Conservation (phyloP, 2,329 filamentous ascomycete species). For the Fusarium sp. region DNA sequence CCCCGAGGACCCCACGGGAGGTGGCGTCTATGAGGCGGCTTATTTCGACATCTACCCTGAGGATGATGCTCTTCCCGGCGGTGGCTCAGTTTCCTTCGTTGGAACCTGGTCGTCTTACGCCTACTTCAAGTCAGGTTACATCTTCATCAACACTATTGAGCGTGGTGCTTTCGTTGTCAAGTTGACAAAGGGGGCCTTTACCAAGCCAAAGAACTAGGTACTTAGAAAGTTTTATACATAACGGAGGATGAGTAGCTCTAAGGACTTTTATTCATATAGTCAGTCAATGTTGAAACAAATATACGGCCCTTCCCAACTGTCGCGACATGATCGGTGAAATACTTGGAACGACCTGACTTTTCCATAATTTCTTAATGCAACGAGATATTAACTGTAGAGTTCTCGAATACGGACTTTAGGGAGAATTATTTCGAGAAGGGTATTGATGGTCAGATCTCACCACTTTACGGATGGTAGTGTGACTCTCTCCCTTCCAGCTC, state of each 20-base stretch:
- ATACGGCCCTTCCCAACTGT: no score
- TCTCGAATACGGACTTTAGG: no score
- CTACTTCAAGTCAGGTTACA: slow-evolving; percentile 64
- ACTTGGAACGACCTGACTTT: no score
- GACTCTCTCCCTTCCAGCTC: no score
- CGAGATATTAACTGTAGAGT: no score
- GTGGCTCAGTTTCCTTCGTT: slow-evolving; percentile 58
- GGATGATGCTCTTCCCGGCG: slow-evolving; percentile 59
- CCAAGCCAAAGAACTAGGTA: slow-evolving; percentile 22
- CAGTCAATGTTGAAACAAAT: not conserved
- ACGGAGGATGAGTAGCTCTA: no score
- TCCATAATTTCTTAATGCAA: no score
- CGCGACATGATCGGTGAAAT: no score
- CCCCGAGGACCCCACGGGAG: slow-evolving; percentile 61
- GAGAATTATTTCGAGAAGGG: no score
- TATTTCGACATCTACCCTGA: slow-evolving; percentile 68
- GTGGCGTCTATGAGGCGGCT: slow-evolving; percentile 61
- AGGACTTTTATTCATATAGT: not conserved
- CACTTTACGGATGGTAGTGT: no score
- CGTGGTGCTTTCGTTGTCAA: slow-evolving; percentile 65
- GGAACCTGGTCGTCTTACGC: slow-evolving; percentile 66
- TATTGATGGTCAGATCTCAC: no score
- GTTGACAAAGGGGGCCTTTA: slow-evolving; percentile 44
- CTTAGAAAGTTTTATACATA: not conserved
- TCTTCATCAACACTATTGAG: slow-evolving; percentile 68